phyloP scores from a whole-genome alignment of 2,329 filamentous ascomycete genomes.

The Ceratocystis destructans region DNA sequence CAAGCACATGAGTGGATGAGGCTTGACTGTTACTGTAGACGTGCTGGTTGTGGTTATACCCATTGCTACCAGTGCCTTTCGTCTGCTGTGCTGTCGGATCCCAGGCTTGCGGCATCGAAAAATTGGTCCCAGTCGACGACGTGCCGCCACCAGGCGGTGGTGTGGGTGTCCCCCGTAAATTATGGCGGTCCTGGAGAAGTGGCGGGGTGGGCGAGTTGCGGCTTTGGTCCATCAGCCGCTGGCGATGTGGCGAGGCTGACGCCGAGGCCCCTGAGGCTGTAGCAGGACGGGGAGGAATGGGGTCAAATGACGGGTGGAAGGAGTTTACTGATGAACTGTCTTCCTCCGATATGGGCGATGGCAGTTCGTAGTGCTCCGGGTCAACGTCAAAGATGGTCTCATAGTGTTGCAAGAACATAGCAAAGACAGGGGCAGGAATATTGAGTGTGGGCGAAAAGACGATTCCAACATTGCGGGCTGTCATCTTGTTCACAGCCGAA shows the following conservation, averaged over 20 bases:
- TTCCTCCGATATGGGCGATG: slow-evolving; percentile 31
- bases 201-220: slow-evolving; percentile 39
- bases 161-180: slow-evolving; percentile 31
- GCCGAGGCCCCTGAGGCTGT: slow-evolving; percentile 33
- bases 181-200: slow-evolving; percentile 26
- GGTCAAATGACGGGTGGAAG: slow-evolving; percentile 15
- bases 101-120: slow-evolving; percentile 16
- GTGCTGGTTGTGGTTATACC: slow-evolving; percentile 33
- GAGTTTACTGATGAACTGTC: slow-evolving; percentile 22
- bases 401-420: slow-evolving; percentile 84
- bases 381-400: slow-evolving; percentile 66
- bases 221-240: slow-evolving; percentile 31
- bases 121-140: slow-evolving; percentile 19
- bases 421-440: slow-evolving; percentile 88
- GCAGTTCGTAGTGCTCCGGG: slow-evolving; percentile 49
- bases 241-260: slow-evolving; percentile 39
- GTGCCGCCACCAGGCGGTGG: slow-evolving; percentile 24
- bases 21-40: slow-evolving; percentile 28
- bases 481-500: slow-evolving; percentile 90
- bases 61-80: background rate
- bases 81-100: background rate
- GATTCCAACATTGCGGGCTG: slow-evolving; percentile 89
- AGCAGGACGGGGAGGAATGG: slow-evolving; percentile 33
- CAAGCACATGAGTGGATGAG: slow-evolving; percentile 20
- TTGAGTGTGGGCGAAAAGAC: slow-evolving; percentile 96